Base-by-base conservation (phyloP, 345 rosid species). In the Cochlearia excelsa region DNA sequence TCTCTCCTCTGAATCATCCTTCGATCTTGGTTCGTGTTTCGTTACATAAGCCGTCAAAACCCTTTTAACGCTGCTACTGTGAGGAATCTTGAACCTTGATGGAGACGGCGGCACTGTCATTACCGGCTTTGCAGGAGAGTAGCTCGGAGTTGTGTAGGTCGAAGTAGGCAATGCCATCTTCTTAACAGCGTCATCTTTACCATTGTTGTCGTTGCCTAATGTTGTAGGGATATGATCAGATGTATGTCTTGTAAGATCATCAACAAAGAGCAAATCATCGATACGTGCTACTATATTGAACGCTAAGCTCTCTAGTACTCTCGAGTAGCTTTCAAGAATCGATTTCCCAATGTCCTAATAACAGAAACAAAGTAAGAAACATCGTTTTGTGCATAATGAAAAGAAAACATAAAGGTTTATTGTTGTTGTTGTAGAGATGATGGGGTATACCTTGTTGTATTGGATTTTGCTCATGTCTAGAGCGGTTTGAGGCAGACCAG, bases 381-480 rank as follows among this genome's bases (percentile, higher is more conserved):
- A 16, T 16, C 23, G 23, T 16, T 16, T 16, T 16, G 23, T 16
- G 23, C 23, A 16, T 16, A 16, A 16, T 16, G 23, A 16, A 16
- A 16, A 16, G 23, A 16, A 16, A 16, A 16, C 23, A 16, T 16
- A 16, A 16, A 16, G 23, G 23, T 16, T 16, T 16, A 16, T 16
- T 16, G 23, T 16, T 16, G 23, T 16, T 16, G 23, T 16, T 16
- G 23, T 16, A 16, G 23, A 16, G 23, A 16, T 16, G 23, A 16
- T 16, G 23, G 23, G 23, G 0, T 16, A 16, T 37, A 93, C 99
- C 97, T 87, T 87, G 82, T 90, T 93, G 76, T 68, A 84, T 46
- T 87, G 99, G 70, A 93, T 89, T 80, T 93, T 93, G 90, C 90
- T 82, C 51, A 82, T 84, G 63, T 93, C 99, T 54, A 93, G 78